Conservation (phyloP, 805 yeast genomes). For the Pichia ethanolica region DNA sequence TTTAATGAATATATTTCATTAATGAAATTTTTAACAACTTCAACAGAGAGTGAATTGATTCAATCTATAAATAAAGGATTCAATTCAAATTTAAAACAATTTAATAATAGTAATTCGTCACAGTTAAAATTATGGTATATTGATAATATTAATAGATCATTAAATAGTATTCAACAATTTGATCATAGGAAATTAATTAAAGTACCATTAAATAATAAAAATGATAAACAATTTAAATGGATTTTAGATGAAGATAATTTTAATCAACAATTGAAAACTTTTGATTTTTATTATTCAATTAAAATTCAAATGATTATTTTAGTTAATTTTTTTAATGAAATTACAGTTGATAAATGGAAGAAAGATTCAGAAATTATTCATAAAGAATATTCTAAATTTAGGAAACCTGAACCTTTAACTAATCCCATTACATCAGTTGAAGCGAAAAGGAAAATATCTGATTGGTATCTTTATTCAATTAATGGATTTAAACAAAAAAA, state of each 20-base stretch:
- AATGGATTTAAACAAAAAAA: neutral
- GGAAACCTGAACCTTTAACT: constrained; percentile 16
- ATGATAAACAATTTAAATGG: constrained; percentile 21
- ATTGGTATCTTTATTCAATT: neutral
- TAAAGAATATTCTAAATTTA: constrained; percentile 18
- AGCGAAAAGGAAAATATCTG: neutral
- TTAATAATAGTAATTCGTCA: neutral
- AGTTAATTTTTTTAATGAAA: constrained; percentile 16
- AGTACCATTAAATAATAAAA: neutral
- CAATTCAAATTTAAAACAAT: no score
- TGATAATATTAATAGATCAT: constrained; percentile 9
- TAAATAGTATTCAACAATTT: neutral
- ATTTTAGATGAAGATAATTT: constrained; percentile 20
- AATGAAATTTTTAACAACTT: neutral
- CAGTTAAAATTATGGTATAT: constrained; percentile 8
- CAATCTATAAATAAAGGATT: neutral
- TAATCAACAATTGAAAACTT: constrained; percentile 13
- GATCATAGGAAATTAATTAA: neutral
- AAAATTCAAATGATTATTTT: constrained; percentile 21
- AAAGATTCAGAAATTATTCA: constrained; percentile 13
- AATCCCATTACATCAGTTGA: constrained; percentile 5
- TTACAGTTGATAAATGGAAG: constrained; percentile 16
- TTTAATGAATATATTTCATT: neutral
- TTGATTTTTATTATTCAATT: constrained; percentile 14
- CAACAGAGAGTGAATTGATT: neutral